These are phyloP conservation scores for Paragyromitra xinjiangensis DNA, from an alignment of 495 filamentous ascomycete species.

Conservation along the genomic window DNA sequence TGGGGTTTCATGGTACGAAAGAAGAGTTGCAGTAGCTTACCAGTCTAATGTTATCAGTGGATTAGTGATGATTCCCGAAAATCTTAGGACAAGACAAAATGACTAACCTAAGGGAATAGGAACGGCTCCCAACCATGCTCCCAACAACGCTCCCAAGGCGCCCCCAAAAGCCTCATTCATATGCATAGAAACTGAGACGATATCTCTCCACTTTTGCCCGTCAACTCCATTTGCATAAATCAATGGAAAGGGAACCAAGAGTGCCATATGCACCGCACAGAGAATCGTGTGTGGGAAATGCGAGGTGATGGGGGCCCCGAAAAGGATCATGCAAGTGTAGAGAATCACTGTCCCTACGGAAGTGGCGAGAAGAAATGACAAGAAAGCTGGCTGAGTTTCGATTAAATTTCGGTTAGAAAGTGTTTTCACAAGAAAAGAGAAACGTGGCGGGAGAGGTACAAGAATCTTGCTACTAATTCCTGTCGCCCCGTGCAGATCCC, in stretches of 20 bases:
- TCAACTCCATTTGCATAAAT: conserved; percentile 88
- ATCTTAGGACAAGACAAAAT: not conserved
- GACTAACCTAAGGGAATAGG: conserved; percentile 82
- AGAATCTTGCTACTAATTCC: conserved; percentile 58
- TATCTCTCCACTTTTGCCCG: conserved; percentile 73
- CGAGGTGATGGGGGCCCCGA: conserved; percentile 89
- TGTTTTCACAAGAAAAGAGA: conserved; percentile 58
- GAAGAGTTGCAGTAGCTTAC: conserved; percentile 14
- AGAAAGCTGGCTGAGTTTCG: conserved; percentile 67
- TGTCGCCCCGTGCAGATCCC: conserved; percentile 58
- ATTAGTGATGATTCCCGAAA: conserved; percentile 11
- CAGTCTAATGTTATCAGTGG: conserved; percentile 30
- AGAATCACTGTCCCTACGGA: conserved; percentile 63
- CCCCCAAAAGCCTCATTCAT: conserved; percentile 76
- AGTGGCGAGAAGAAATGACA: conserved; percentile 65
- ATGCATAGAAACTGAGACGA: conserved; percentile 66
- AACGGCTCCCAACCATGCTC: conserved; percentile 80
- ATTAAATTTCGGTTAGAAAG: conserved; percentile 28
- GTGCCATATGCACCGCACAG: conserved; percentile 79
- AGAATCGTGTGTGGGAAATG: conserved; percentile 81
- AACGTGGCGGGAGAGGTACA: conserved; percentile 53
- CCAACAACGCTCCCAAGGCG: conserved; percentile 68
- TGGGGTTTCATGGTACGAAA: not conserved
- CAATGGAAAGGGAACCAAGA: conserved; percentile 76
- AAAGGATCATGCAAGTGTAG: conserved; percentile 77